Percentiles rank a stretch among this genome's conserved stretches.
Conservation (phyloP, 2,329 filamentous ascomycete genomes). For the Aspergillus chevalieri region DNA sequence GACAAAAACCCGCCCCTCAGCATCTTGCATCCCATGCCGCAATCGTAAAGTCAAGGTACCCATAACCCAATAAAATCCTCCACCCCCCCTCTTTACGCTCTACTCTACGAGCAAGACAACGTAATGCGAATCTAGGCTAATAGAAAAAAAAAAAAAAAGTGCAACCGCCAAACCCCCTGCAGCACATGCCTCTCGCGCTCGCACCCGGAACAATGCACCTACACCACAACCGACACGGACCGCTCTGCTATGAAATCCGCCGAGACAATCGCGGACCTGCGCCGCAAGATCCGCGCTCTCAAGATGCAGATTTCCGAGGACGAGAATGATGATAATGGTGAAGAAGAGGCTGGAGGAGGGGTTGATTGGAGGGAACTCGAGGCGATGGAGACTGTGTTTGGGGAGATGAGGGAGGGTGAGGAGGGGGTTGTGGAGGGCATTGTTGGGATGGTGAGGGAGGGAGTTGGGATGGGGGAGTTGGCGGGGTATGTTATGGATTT, state of each 20-base stretch:
- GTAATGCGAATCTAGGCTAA: neutral
- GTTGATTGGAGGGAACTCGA: too few species aligned
- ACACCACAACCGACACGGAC: slow-evolving; percentile 9
- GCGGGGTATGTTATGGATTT: too few species aligned
- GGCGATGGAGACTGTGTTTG: too few species aligned
- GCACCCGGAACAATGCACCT: slow-evolving; percentile 10
- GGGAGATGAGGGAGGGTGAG: too few species aligned
- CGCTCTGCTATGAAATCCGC: slow-evolving; percentile 13
- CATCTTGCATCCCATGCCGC: neutral
- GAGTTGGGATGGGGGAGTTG: too few species aligned
- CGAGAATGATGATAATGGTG: neutral
- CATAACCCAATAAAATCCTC: neutral
- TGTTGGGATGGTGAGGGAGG: too few species aligned
- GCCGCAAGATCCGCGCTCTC: slow-evolving; percentile 5
- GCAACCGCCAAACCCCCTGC: slow-evolving; percentile 13
- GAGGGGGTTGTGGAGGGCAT: too few species aligned
- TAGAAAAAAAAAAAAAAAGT: slow-evolving; percentile 2
- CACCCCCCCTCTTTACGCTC: too few species aligned
- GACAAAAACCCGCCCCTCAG: neutral
- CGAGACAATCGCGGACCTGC: slow-evolving; percentile 11
- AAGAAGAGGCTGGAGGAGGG: too few species aligned
- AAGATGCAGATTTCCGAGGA: neutral
- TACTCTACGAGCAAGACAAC: neutral
- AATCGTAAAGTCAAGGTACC: slow-evolving; percentile 2
- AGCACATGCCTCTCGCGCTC: slow-evolving; percentile 10